Evolutionary conservation across 306 rosid genomes (phyloP).

Genomic region (Dalbergia oliveri): DNA sequence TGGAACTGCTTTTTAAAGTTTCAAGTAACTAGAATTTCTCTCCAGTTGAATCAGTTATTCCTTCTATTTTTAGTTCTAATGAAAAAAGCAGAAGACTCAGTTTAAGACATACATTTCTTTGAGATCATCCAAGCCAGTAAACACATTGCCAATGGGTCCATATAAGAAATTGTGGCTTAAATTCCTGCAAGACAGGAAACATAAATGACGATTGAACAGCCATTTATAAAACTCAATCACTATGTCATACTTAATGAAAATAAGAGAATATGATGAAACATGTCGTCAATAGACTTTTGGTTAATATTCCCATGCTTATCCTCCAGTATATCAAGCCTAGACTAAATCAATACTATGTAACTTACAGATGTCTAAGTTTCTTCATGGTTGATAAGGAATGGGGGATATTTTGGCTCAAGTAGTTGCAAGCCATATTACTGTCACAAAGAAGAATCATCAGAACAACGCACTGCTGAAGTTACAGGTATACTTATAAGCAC

Average conservation of each 20-base stretch:
- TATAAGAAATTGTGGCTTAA: slow-evolving; percentile 84
- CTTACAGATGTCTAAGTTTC: slow-evolving; percentile 81
- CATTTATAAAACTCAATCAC: slow-evolving; percentile 28
- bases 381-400: slow-evolving; percentile 67
- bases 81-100: slow-evolving; percentile 24
- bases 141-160: slow-evolving; percentile 88
- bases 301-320: slow-evolving; percentile 7
- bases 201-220: slow-evolving; percentile 37
- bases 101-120: slow-evolving; percentile 75
- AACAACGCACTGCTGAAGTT: slow-evolving; percentile 23
- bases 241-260: slow-evolving; percentile 4
- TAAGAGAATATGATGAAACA: slow-evolving; percentile 12
- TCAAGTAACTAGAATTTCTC: background rate
- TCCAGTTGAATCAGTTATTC: slow-evolving; percentile 25
- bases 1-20: background rate
- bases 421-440: slow-evolving; percentile 90
- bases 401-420: slow-evolving; percentile 71
- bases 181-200: slow-evolving; percentile 67
- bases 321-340: slow-evolving; percentile 9
- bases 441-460: slow-evolving; percentile 42
- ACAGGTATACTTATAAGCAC: background rate
- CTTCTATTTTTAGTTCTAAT: slow-evolving; percentile 37
- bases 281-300: background rate
- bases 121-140: slow-evolving; percentile 75
- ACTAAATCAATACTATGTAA: slow-evolving; percentile 41